Evolutionary conservation across 1,284 basidiomycete genomes (phyloP).

Genomic region (Fistulinella cinereoalba): DNA sequence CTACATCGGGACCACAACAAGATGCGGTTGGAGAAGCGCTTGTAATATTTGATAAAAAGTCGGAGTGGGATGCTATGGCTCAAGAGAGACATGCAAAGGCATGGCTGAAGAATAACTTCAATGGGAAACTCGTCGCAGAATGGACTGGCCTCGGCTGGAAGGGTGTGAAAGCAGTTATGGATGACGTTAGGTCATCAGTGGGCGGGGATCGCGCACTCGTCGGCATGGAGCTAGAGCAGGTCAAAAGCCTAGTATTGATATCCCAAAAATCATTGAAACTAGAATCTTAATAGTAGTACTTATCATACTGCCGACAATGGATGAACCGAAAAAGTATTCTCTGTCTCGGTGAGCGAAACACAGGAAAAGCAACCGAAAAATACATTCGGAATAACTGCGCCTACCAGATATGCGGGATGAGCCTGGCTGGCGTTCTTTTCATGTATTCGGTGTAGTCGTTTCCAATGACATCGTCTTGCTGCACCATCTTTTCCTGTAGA

Average conservation of each 20-base stretch:
- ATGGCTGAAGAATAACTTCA: conserved; percentile 46
- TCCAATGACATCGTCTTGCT: conserved; percentile 28
- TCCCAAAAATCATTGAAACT: conserved; percentile 26
- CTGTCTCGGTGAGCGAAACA: neutral
- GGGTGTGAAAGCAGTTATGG: conserved; percentile 50
- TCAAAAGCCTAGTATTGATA: conserved; percentile 32
- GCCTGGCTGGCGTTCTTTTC: conserved; percentile 27
- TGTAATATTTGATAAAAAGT: conserved; percentile 50
- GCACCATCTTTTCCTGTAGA: conserved; percentile 30
- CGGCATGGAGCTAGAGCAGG: conserved; percentile 32
- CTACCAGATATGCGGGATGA: conserved; percentile 39
- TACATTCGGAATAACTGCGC: neutral
- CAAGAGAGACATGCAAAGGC: conserved; percentile 32
- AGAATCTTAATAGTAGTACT: conserved; percentile 12
- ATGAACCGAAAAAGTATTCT: neutral
- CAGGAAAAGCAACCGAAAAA: neutral
- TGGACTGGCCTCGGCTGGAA: conserved; percentile 54
- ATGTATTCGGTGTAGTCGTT: conserved; percentile 37
- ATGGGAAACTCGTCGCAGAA: conserved; percentile 48
- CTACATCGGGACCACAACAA: conserved; percentile 5
- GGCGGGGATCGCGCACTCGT: conserved; percentile 40
- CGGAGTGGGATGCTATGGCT: conserved; percentile 43
- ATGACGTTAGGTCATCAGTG: conserved; percentile 40
- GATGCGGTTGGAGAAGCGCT: conserved; percentile 46
- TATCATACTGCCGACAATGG: neutral